A percentile compares a stretch with the other conserved stretches of the same genome.
Evolutionary conservation across 2,329 filamentous ascomycete genomes (phyloP).

Genomic region (Penicillium sp.): DNA sequence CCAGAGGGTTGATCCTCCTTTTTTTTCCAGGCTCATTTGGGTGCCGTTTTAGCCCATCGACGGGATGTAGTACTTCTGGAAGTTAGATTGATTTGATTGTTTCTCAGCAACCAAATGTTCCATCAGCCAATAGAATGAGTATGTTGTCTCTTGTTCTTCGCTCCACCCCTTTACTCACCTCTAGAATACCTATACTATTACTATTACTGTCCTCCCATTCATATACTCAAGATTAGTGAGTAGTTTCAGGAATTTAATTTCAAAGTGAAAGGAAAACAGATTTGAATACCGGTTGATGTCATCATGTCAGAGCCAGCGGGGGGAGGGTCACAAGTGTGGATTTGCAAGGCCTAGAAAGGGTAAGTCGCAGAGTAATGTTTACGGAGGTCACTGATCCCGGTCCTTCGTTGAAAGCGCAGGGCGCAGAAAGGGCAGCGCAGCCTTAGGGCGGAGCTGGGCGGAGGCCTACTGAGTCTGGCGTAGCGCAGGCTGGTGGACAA

Average conservation of each 20-base stretch:
- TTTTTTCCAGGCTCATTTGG: slow-evolving; percentile 41
- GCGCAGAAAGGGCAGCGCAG: slow-evolving; percentile 18
- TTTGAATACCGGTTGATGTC: slow-evolving; percentile 45
- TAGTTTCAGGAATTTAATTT: slow-evolving; percentile 15
- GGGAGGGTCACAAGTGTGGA: slow-evolving; percentile 40
- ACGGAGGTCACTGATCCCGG: slow-evolving; percentile 30
- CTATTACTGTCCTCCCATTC: not conserved
- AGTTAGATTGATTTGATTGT: slow-evolving; percentile 14
- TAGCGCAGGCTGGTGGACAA: slow-evolving; percentile 13
- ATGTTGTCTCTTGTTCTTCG: not conserved
- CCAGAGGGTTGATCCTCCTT: slow-evolving; percentile 49
- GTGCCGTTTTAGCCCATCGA: slow-evolving; percentile 40
- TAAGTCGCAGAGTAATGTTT: slow-evolving; percentile 36
- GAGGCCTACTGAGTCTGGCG: slow-evolving; percentile 22
- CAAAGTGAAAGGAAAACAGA: not conserved
- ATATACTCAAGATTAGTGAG: not conserved
- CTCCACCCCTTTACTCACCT: not conserved
- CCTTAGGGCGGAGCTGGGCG: slow-evolving; percentile 26
- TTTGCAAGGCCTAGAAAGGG: slow-evolving; percentile 36
- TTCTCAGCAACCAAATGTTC: slow-evolving; percentile 7
- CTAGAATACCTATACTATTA: not conserved
- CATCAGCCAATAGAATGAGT: not conserved
- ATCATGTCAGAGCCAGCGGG: slow-evolving; percentile 46
- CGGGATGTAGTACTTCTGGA: too few relatives aligned
- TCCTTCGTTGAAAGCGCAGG: slow-evolving; percentile 13